Conservation (phyloP, 2,329 filamentous ascomycete genomes). For the Fusarium annulatum region DNA sequence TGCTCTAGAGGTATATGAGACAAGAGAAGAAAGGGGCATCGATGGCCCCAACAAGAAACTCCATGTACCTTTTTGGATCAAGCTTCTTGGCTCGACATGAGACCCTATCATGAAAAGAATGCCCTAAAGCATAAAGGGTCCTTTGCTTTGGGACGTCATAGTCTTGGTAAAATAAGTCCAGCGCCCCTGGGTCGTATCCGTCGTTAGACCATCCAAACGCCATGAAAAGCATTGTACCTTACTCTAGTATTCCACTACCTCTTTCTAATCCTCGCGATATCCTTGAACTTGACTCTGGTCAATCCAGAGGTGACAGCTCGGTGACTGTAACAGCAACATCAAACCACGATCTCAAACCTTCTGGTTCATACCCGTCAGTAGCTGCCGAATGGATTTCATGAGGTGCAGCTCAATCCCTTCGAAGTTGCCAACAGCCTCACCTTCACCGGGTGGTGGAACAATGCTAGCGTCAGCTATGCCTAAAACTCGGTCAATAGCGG, state of each 20-base stretch:
- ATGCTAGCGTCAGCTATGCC: constrained; percentile 60
- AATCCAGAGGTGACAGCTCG: not conserved
- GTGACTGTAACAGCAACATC: not conserved
- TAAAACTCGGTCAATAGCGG: constrained; percentile 62
- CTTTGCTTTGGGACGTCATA: constrained; percentile 13
- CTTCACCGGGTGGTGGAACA: constrained; percentile 49
- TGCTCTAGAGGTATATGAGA: constrained; percentile 45
- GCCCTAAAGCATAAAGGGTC: constrained; percentile 1
- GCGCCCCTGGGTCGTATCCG: constrained; percentile 39
- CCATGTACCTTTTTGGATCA: constrained; percentile 25
- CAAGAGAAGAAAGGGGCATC: constrained; percentile 27
- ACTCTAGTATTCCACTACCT: constrained; percentile 16
- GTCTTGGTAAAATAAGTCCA: constrained; percentile 32
- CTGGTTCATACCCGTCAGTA: constrained; percentile 55
- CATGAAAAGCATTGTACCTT: constrained; percentile 33
- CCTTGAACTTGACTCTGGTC: not conserved
- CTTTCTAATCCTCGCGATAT: constrained; percentile 2
- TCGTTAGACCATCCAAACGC: constrained; percentile 45
- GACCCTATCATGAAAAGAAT: constrained; percentile 15
- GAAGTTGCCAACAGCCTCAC: constrained; percentile 49
- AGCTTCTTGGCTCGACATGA: constrained; percentile 18
- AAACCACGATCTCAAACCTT: constrained; percentile 44
- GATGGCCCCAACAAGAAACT: constrained; percentile 33
- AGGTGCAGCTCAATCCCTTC: constrained; percentile 56
- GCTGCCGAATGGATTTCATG: constrained; percentile 54